A percentile compares a stretch with the other conserved stretches of the same genome.
Conservation (phyloP, 805 yeast species). For the Yarrowia deformans region DNA sequence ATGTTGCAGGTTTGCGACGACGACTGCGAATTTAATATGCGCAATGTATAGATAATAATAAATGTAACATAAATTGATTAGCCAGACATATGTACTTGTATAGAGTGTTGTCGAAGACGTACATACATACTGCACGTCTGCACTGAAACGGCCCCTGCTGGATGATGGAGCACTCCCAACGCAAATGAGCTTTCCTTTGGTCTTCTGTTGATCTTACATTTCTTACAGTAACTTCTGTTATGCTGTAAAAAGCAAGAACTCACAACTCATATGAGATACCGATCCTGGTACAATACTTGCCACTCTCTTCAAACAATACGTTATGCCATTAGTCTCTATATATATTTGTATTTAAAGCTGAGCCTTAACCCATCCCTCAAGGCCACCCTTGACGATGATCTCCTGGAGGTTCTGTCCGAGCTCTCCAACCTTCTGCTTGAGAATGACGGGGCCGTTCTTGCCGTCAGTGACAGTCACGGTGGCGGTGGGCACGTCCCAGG, state of each 20-base stretch:
- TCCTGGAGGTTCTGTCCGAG: slow-evolving; percentile 95
- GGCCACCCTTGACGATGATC: slow-evolving; percentile 94
- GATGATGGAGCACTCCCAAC: too few relatives aligned
- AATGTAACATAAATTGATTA: slow-evolving; percentile 22
- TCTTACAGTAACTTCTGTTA: too few relatives aligned
- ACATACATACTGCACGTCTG: too few relatives aligned
- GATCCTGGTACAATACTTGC: too few relatives aligned
- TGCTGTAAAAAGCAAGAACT: too few relatives aligned
- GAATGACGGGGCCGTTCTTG: slow-evolving; percentile 58
- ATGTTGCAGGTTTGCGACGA: slow-evolving; percentile 26
- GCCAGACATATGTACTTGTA: too few relatives aligned
- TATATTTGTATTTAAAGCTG: slow-evolving; percentile 37
- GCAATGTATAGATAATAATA: slow-evolving; percentile 35
- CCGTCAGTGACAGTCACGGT: slow-evolving; percentile 79
- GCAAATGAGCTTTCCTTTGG: too few relatives aligned
- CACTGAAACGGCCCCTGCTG: too few relatives aligned
- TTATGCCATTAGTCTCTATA: slow-evolving; percentile 34
- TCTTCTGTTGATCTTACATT: too few relatives aligned
- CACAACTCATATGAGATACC: too few relatives aligned
- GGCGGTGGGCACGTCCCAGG: slow-evolving; percentile 91
- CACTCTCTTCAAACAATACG: not conserved
- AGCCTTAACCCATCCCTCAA: slow-evolving; percentile 96
- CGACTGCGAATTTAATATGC: slow-evolving; percentile 30
- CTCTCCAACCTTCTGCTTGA: slow-evolving; percentile 92
- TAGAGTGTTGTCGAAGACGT: too few relatives aligned